Base-by-base conservation (phyloP, 495 filamentous ascomycete species). In the Bathelium albidoporum region DNA sequence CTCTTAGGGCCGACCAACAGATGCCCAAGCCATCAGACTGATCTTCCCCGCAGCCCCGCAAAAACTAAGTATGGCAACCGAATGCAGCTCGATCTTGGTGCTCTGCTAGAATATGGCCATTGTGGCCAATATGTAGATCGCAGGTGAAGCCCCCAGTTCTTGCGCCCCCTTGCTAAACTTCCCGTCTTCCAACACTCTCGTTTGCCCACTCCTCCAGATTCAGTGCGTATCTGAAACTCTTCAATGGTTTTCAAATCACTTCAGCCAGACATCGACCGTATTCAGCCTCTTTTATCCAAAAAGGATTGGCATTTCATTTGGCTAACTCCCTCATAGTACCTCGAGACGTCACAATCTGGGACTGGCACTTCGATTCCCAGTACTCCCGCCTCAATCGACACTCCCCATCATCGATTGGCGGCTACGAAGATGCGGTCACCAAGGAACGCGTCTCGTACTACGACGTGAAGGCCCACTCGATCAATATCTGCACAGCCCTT, bases 301-400 rank as follows among this genome's bases (percentile, higher is more conserved):
- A 2, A 29, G 49, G 10, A 26, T 55, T 9, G 29, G 24, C 26
- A n/a, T 2, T 28, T 20, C 49, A 4, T 9, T 55, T 9, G 9
- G 24, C 24, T 55, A 55, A 55, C 24, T 28, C 7, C 74, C 73
- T 22, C 45, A 31, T 62, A 83, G 80, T 83, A 2, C 84, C 83
- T 7, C 74, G 73, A 26, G 63, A 81, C 53, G 59, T 82, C 34
- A 78, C 82, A 18, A 78, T 81, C 58, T 87, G 83, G 83, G 76
- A 81, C 65, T 86, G 80, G 78, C 76, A 85, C 32, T 85, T 87
- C 70, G 79, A 82, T 65, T 82, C 81, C 20, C 65, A 65, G 5
- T 76, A 75, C 62, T 82, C 78, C 10, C 78, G 77, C 1, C 64
- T 85, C 7, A 60, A 64, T 7, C 69, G 69, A 1, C 71, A 71